Base-by-base conservation (phyloP, 2,329 filamentous ascomycete species). In the Calonectria naviculata region DNA sequence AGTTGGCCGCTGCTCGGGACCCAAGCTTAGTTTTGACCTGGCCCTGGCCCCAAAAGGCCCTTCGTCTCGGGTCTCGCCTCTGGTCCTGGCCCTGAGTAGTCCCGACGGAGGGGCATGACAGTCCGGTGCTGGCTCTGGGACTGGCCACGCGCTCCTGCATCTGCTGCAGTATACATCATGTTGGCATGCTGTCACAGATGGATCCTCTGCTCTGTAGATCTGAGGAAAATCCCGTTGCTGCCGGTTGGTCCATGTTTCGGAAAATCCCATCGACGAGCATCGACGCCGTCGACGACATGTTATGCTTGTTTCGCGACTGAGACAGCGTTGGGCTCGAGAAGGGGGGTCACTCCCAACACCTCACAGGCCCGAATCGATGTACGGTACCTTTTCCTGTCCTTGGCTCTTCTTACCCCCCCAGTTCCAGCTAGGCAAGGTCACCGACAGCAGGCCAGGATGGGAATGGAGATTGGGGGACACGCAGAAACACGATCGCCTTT, bases 401-500 rank as follows among this genome's bases (percentile, higher is more conserved):
- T 58, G 52, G 31, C 49, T 38, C 65, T 44, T 52, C 13, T 31
- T 26, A 31, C 47, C 24, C 64, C 47, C 54, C 34, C 54, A 41
- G 38, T 47, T 68, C 60, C 47, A 61, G 24, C 67, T 46, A 65
- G 41, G 60, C 13, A 56, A 41, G 44, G 44, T 42, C 52, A n/a
- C 49, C 19, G 34, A 65, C 62, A 38, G 49, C 72, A 67, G 54
- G 63, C 56, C 46, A 41, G 47, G 46, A 71, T 62, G 29, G 60
- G 68, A 60, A 71, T 60, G 62, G 31, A 71, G 67, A 75, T 74
- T 74, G 74, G 72, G 71, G 68, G 68, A 67, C 54, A 62, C 52
- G 24, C 70, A 68, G 61, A 73, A 73, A 69, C 66, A 62, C 49
- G 42, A 61, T 73, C 68, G 56, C 34, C 74, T 70, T 60, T 75